phyloP scores from a whole-genome alignment of 75 land plant species.

The Isoetes taiwanensis region DNA sequence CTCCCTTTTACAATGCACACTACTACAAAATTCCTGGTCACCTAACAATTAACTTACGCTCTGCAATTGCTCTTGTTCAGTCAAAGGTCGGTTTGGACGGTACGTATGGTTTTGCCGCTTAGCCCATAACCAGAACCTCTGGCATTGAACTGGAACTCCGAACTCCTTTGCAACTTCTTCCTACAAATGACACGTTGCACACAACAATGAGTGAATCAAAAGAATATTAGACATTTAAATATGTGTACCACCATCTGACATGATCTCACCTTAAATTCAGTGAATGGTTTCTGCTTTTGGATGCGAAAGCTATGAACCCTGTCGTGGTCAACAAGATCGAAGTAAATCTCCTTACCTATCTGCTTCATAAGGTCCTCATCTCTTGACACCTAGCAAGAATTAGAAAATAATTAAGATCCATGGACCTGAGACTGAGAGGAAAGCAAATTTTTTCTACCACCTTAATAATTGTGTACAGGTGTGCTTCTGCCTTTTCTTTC shows the following conservation, averaged over 20 bases:
- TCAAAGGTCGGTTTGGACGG: background rate
- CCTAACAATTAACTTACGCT: background rate
- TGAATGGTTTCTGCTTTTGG: background rate
- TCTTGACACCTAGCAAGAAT: background rate
- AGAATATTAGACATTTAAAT: background rate
- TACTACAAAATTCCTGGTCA: no score
- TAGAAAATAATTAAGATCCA: background rate
- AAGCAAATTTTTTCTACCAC: background rate
- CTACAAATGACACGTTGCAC: background rate
- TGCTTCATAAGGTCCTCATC: background rate
- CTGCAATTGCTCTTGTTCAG: conserved; percentile 2
- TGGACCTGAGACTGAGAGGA: background rate
- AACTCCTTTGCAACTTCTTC: conserved; percentile 8
- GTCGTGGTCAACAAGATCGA: conserved; percentile 6
- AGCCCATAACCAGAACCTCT: conserved; percentile 6
- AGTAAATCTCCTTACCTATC: background rate
- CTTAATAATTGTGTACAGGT: conserved; percentile 4
- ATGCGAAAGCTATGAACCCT: background rate
- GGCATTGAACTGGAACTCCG: background rate
- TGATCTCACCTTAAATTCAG: background rate
- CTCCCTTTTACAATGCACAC: no score
- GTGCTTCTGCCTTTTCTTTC: conserved; percentile 3
- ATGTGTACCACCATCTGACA: background rate
- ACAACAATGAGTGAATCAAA: background rate
- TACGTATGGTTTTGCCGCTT: conserved; percentile 6